Conservation (phyloP, 768 basidiomycete genomes). For the Pisolithus tinctorius region DNA sequence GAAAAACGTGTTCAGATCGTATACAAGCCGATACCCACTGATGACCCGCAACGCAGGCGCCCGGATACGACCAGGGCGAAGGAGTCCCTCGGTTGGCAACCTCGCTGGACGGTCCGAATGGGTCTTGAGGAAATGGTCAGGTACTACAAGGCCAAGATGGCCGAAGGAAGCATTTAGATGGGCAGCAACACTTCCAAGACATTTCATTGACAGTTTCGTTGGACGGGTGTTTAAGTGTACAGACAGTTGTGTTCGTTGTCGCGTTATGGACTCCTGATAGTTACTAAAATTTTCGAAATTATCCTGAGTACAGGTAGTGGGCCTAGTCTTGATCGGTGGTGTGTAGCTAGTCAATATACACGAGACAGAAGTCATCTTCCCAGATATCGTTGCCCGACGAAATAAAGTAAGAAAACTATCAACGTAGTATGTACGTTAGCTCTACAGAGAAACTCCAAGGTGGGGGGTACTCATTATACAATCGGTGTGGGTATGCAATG, state of each 20-base stretch:
- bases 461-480: not conserved
- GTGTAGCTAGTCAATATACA: not conserved
- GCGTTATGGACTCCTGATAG: too few species aligned
- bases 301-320: not conserved
- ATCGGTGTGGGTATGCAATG: not conserved
- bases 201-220: not conserved
- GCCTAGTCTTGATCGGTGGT: not conserved
- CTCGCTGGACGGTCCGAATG: constrained; percentile 88
- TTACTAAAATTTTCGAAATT: not conserved
- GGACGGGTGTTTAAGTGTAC: too few species aligned
- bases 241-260: too few species aligned
- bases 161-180: constrained; percentile 66
- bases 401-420: not conserved
- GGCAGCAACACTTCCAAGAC: not conserved
- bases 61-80: constrained; percentile 92
- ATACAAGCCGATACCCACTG: constrained; percentile 77
- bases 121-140: constrained; percentile 93
- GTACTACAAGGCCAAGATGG: constrained; percentile 88
- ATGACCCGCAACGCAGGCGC: constrained; percentile 91
- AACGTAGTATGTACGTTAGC: not conserved
- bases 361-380: not conserved
- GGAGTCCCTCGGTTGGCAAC: constrained; percentile 80
- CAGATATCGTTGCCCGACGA: not conserved
- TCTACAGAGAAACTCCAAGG: not conserved
- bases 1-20: constrained; percentile 56